Evolutionary conservation across 2,329 filamentous ascomycete species (phyloP).

Genomic region (Colletotrichum truncatum): DNA sequence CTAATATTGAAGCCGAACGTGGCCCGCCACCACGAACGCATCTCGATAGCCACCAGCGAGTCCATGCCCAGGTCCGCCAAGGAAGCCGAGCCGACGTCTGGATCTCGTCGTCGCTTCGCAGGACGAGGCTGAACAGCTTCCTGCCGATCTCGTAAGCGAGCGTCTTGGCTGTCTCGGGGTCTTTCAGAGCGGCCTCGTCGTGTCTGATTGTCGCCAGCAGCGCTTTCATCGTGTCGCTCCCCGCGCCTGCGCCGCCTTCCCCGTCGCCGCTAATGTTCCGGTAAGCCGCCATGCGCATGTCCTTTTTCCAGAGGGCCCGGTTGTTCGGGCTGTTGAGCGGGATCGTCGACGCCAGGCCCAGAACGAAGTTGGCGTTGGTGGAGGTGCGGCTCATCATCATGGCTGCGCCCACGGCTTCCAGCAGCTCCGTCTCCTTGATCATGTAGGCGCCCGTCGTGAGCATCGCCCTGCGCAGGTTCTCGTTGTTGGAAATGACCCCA

Average conservation of each 20-base stretch:
- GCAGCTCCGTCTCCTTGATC: slow-evolving; percentile 29
- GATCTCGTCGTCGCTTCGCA: slow-evolving; percentile 24
- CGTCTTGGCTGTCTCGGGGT: not conserved
- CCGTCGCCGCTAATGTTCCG: slow-evolving; percentile 29
- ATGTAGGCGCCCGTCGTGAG: slow-evolving; percentile 14
- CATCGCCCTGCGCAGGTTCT: slow-evolving; percentile 14
- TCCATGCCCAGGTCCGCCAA: slow-evolving; percentile 33
- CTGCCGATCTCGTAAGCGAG: slow-evolving; percentile 26
- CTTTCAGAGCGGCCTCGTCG: not conserved
- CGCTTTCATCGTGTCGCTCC: not conserved
- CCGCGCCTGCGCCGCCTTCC: slow-evolving; percentile 36
- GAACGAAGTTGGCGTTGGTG: not conserved
- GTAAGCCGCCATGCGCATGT: slow-evolving; percentile 36
- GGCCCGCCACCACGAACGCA: slow-evolving; percentile 33
- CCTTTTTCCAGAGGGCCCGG: slow-evolving; percentile 31
- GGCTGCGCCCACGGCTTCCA: slow-evolving; percentile 3
- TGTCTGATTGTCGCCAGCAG: not conserved
- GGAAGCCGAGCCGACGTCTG: not conserved
- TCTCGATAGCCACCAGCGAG: slow-evolving; percentile 34
- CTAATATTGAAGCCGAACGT: slow-evolving; percentile 33
- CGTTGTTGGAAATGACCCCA: slow-evolving; percentile 42
- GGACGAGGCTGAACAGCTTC: slow-evolving; percentile 27
- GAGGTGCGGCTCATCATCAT: not conserved
- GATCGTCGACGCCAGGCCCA: slow-evolving; percentile 30
- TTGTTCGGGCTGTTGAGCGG: slow-evolving; percentile 28